Percentiles rank a stretch among this genome's conserved stretches.
phyloP scores from a whole-genome alignment of 352 stramenopile species.

The Pythium rhizo-oryzae region DNA sequence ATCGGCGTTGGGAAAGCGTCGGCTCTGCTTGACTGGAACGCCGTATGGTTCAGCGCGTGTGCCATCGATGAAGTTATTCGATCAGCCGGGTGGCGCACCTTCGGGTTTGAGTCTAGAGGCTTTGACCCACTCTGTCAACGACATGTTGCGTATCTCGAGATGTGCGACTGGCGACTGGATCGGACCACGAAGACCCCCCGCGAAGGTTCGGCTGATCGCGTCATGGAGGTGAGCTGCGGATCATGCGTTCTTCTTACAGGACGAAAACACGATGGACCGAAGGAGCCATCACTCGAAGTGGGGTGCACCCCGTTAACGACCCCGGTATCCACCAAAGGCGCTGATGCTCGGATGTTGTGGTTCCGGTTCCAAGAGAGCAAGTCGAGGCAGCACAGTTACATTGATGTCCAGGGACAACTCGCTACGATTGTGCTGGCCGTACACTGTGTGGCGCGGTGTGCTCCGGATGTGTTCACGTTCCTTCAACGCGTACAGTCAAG shows the following conservation, averaged over 20 bases:
- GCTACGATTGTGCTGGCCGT: background rate
- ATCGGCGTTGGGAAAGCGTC: conserved; percentile 7
- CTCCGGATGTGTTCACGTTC: background rate
- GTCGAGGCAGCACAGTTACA: conserved; percentile 25
- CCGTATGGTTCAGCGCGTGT: conserved; percentile 4
- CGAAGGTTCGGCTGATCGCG: conserved; percentile 14
- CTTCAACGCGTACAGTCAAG: background rate
- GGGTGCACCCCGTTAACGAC: background rate
- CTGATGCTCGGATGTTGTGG: background rate
- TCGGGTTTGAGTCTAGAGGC: conserved; percentile 1
- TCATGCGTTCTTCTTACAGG: conserved; percentile 9
- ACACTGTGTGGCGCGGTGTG: background rate
- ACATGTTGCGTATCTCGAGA: conserved; percentile 2
- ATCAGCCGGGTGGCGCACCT: background rate
- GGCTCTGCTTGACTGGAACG: conserved; percentile 12
- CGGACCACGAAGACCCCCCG: conserved; percentile 7
- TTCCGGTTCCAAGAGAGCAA: conserved; percentile 25
- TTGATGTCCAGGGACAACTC: conserved; percentile 4
- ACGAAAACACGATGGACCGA: background rate
- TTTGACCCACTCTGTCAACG: background rate
- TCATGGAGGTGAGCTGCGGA: conserved; percentile 5
- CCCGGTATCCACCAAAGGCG: background rate
- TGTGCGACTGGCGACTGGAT: conserved; percentile 20
- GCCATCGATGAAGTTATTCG: conserved; percentile 10
- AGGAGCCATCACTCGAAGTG: conserved; percentile 5